Percentiles rank a stretch among this genome's conserved stretches.
Evolutionary conservation across 2,329 filamentous ascomycete genomes (phyloP).

Genomic region (Botrytis byssoidea): DNA sequence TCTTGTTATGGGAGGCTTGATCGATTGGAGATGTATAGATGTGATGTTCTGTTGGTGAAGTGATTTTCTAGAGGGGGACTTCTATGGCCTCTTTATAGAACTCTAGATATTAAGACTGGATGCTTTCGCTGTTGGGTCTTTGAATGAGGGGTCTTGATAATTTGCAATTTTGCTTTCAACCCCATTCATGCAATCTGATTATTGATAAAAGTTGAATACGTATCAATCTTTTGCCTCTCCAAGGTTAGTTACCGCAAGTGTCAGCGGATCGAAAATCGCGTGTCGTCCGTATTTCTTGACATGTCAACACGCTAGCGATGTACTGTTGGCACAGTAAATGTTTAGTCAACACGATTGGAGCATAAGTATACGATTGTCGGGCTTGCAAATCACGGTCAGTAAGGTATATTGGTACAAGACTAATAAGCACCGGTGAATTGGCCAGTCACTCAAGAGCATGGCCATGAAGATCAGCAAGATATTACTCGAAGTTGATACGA

Average conservation of each 20-base stretch:
- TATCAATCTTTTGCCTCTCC: neutral
- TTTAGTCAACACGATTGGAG: neutral
- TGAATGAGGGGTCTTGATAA: neutral
- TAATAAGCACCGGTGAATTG: neutral
- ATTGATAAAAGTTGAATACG: neutral
- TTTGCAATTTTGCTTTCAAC: neutral
- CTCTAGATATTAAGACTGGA: neutral
- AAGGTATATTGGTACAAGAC: neutral
- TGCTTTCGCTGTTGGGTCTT: neutral
- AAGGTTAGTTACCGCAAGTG: neutral
- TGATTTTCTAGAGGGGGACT: neutral
- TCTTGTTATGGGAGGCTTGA: neutral
- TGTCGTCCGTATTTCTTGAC: neutral
- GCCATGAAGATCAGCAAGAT: neutral
- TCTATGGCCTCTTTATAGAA: constrained; percentile 3
- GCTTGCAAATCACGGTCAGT: neutral
- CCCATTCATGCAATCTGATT: constrained; percentile 9
- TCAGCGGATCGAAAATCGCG: neutral
- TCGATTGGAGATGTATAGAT: neutral
- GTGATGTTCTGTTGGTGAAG: neutral
- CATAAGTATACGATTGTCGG: neutral
- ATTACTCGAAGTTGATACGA: too few relatives aligned
- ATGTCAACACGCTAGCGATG: neutral
- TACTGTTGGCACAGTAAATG: neutral
- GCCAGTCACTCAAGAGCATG: neutral